Base-by-base conservation (phyloP, 805 yeast species). In the Yarrowia sp. region DNA sequence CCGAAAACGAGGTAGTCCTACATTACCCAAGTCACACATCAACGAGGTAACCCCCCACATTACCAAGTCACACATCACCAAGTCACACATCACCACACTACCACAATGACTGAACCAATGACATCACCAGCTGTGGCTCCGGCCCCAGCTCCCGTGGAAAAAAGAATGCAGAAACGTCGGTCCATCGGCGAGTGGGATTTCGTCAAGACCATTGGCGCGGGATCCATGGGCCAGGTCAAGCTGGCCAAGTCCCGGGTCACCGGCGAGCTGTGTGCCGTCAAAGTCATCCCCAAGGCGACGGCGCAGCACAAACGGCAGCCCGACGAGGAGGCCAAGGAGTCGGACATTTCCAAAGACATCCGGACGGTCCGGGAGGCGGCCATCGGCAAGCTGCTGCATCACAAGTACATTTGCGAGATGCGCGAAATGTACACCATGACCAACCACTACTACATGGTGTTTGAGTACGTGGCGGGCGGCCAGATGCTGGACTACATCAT, bases 201-300 rank as follows among this genome's bases (percentile, higher is more conserved):
- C 74, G 84, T 91, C 69, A 92, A 92, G 78, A 92, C 97, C 2
- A 90, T 95, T 56, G 99, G 99, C 52, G 97, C 98, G 1, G 99
- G 99, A 3, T 92, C 97, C 0, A 95, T 95, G 99, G 99, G 99
- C 70, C 96, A 94, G 78, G 99, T 95, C 63, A 95, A 95, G 79
- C 82, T 95, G 48, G 98, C 98, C 1, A 88, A 87, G 74, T 97
- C 93, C 80, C 86, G 90, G 72, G 79, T 86, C 43, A 91, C 97
- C 0, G 77, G 77, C 58, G 86, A 85, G 70, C 93, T 91, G 73
- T 84, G 91, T 14, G 94, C 97, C 0, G 93, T 94, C 36, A 94
- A 94, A 77, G 93, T 94, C 68, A 95, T 94, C 46, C 97, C 97
- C 35, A 82, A 97, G 73, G 97, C 97, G 8, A 89, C 91, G 2